Conservation (phyloP, 768 basidiomycete species). For the Clitopilus hobsonii region DNA sequence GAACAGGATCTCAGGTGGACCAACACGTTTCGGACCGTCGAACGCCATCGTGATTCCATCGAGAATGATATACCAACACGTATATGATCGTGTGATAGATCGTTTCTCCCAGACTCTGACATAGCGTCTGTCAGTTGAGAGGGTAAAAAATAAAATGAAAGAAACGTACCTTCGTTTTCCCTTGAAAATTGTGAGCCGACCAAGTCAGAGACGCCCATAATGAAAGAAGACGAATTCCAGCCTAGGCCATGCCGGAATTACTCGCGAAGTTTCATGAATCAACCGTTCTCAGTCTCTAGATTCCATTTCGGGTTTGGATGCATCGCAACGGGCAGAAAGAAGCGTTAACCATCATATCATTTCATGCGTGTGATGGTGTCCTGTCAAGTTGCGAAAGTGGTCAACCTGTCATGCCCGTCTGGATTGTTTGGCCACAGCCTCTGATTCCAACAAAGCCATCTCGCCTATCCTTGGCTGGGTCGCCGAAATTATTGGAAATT, state of each 20-base stretch:
- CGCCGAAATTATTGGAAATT: too few relatives aligned
- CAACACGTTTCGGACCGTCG: not conserved
- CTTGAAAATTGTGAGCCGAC: not conserved
- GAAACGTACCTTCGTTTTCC: not conserved
- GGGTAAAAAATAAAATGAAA: not conserved
- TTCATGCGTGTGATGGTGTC: not conserved
- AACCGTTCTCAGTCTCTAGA: not conserved
- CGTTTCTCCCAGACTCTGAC: not conserved
- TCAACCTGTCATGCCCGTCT: not conserved
- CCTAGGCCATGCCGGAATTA: not conserved
- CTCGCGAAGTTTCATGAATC: not conserved
- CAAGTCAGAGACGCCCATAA: not conserved
- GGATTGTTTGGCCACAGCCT: not conserved
- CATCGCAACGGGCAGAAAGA: not conserved
- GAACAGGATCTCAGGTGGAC: not conserved
- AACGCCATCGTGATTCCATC: not conserved
- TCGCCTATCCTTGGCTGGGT: too few relatives aligned
- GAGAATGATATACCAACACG: not conserved
- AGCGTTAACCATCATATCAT: not conserved
- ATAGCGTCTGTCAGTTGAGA: not conserved
- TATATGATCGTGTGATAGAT: not conserved
- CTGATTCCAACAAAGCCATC: not conserved
- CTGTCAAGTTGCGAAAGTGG: not conserved
- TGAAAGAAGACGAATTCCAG: not conserved
- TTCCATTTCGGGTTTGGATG: not conserved